Evolutionary conservation across 306 rosid genomes (phyloP), one percentile per base, ranked within the genome.

Genomic region (Vigna unguiculata): DNA sequence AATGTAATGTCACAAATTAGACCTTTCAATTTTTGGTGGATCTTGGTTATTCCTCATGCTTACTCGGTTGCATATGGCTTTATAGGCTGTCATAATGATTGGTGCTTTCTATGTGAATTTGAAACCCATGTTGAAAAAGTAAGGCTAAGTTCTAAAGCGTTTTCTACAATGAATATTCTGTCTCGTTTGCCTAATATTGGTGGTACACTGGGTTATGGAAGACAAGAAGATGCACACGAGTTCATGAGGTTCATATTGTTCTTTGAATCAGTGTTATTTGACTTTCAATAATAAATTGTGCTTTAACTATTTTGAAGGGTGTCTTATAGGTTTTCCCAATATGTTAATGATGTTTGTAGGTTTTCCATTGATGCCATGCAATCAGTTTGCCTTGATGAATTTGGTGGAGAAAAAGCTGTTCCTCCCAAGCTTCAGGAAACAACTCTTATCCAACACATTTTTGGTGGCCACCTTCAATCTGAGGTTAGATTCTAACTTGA

Each of bases 161-260:
- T 93, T 86, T 89, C 96, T 54, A 95, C 98, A 2, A 86, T 83
- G 73, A 91, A 86, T 76, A 91, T 91, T 78, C 91, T 93, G 67
- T 89, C 92, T 47, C 86, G 91, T 64, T 83, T 93, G 70, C 89
- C 88, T 67, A 89, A 91, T 79, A 89, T 93, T 76, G 89, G 95
- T 57, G 96, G 95, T 62, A 87, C 88, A 69, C 87, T 93, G 66
- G 96, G 91, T 72, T 85, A 84, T 25, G 98, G 98, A 74, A 87
- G 93, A 80, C 98, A 93, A 83, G 96, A 93, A 83, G 98, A 93
- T 88, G 98, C 98, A 47, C 98, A 93, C 57, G 98, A 93, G 82
- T 87, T 93, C 83, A 93, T 93, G 98, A 89, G 98, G 98, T 93
- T 74, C 75, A 70, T 77, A n/a, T 41, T 70, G 51, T 58, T 74